Conservation (phyloP, 371 early-diverging fungal species). For the Apophysomyces trapeziformis region DNA sequence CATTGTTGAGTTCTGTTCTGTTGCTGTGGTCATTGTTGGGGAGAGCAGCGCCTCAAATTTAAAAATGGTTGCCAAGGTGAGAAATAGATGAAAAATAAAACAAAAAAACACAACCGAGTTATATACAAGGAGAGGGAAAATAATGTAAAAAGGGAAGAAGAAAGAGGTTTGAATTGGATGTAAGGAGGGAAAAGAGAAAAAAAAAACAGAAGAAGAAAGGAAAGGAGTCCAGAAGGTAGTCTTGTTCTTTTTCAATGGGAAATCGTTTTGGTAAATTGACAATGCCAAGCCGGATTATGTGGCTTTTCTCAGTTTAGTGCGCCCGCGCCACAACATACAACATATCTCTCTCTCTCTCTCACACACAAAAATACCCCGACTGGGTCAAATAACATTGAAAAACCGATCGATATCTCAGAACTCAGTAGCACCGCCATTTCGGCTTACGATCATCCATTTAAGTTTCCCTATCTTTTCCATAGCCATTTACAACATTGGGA, state of each 20-base stretch:
- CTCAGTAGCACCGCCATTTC: background rate
- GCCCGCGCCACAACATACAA: conserved; percentile 7
- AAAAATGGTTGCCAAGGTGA: background rate
- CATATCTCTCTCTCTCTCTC: too few species aligned
- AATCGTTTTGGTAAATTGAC: background rate
- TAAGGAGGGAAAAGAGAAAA: conserved; percentile 2
- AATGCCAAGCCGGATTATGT: conserved; percentile 11
- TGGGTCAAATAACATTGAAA: background rate
- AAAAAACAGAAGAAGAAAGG: background rate
- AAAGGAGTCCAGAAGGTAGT: conserved; percentile 6
- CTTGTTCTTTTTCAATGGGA: background rate
- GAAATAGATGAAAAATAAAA: background rate
- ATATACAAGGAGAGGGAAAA: conserved; percentile 2
- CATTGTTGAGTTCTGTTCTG: conserved; percentile 8
- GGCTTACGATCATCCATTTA: background rate
- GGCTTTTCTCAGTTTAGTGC: conserved; percentile 7
- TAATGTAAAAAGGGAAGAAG: background rate
- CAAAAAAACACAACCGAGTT: background rate
- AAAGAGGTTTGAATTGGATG: background rate
- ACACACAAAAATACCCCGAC: too few species aligned
- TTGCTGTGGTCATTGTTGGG: conserved; percentile 9
- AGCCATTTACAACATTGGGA: background rate
- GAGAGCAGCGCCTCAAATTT: conserved; percentile 3
- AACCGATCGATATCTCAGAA: conserved; percentile 6
- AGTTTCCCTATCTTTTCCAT: background rate